A percentile compares a stretch with the other conserved stretches of the same genome.
phyloP scores from a whole-genome alignment of 805 yeast genomes.

The Candida jianshihensis region DNA sequence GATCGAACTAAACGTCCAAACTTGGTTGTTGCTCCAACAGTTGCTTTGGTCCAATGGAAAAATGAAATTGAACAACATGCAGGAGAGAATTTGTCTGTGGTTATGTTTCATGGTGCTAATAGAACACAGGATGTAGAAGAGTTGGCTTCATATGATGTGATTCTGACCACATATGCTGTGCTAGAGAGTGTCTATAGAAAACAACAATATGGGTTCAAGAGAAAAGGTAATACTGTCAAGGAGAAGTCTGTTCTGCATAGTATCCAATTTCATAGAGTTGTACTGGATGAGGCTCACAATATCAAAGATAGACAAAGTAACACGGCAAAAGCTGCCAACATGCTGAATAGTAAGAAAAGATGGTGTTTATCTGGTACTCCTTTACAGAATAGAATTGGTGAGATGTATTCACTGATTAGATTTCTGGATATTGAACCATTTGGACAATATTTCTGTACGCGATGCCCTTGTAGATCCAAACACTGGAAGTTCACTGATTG shows the following conservation, averaged over 20 bases:
- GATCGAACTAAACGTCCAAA: conserved; percentile 66
- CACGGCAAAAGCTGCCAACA: conserved; percentile 87
- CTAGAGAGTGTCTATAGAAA: conserved; percentile 81
- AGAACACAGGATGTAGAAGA: conserved; percentile 49
- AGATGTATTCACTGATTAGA: conserved; percentile 85
- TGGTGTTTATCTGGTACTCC: conserved; percentile 98
- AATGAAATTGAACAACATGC: conserved; percentile 87
- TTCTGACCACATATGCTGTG: conserved; percentile 89
- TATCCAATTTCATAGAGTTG: conserved; percentile 73
- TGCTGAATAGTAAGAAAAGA: conserved; percentile 60
- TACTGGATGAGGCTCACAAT: conserved; percentile 95
- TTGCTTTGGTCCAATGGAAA: conserved; percentile 98
- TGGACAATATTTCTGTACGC: conserved; percentile 86
- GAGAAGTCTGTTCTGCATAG: conserved; percentile 72
- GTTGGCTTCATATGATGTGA: conserved; percentile 61
- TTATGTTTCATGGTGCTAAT: conserved; percentile 81
- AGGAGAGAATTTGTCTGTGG: conserved; percentile 56
- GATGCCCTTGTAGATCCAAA: conserved; percentile 75
- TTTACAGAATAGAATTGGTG: conserved; percentile 92
- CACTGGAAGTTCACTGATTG: conserved; percentile 84
- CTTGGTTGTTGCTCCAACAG: conserved; percentile 94
- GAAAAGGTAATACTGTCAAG: conserved; percentile 64
- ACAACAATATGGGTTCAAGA: conserved; percentile 73
- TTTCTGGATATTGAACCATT: conserved; percentile 82
- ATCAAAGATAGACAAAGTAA: conserved; percentile 92